phyloP scores from a whole-genome alignment of 495 filamentous ascomycete genomes.

The Podospora tetraspora region DNA sequence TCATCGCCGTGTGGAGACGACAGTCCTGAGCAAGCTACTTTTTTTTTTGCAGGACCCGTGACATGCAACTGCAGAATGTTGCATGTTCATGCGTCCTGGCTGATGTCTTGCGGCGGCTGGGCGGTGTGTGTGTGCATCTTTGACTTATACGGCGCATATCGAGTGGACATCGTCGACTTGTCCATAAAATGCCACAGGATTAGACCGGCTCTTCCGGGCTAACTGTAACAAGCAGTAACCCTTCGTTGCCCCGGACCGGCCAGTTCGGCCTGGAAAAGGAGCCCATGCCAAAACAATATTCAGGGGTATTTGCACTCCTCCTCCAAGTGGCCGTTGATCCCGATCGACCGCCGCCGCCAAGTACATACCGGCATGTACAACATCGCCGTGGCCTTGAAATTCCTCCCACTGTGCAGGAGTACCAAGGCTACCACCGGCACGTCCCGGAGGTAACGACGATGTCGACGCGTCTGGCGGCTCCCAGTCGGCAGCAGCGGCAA shows the following conservation, averaged over 20 bases:
- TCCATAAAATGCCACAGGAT: neutral
- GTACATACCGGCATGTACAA: constrained; percentile 4
- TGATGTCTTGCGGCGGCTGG: neutral
- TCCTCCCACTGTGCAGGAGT: constrained; percentile 13
- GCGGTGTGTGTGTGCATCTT: constrained; percentile 8
- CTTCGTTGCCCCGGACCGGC: neutral
- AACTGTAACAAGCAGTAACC: neutral
- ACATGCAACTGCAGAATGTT: constrained; percentile 12
- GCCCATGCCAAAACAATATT: neutral
- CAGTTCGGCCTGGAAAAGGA: neutral
- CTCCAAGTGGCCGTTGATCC: constrained; percentile 1
- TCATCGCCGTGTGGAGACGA: constrained; percentile 5
- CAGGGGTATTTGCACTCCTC: constrained; percentile 3
- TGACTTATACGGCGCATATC: neutral
- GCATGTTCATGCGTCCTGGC: constrained; percentile 12
- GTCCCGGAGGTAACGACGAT: neutral
- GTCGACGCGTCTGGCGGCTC: constrained; percentile 4
- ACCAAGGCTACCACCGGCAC: neutral
- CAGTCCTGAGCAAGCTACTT: neutral
- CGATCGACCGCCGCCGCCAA: constrained; percentile 3
- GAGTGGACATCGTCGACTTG: neutral
- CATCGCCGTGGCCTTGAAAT: neutral
- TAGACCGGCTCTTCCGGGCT: neutral
- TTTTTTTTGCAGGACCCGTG: constrained; percentile 13
- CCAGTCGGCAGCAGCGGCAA: constrained; percentile 11